Percentiles rank a stretch among this genome's conserved stretches.
These are phyloP conservation scores for Coniophora puteana DNA, from an alignment of 1,284 basidiomycete species.

Conservation along the genomic window DNA sequence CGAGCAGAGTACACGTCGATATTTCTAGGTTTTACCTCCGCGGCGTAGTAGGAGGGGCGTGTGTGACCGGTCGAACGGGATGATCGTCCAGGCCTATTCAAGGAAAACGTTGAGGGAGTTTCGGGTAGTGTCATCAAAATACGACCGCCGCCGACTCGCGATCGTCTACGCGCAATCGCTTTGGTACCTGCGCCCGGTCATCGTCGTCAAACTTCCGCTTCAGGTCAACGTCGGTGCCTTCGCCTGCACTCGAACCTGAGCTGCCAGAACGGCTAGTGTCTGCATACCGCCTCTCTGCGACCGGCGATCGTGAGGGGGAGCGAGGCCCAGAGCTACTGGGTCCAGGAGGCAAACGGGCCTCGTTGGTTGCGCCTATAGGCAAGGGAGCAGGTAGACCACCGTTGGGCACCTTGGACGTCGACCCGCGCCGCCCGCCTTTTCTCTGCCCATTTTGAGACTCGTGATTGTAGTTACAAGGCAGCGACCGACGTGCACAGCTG, in stretches of 20 bases:
- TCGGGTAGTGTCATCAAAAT: no score
- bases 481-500: slow-evolving; percentile 67
- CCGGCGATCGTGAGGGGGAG: slow-evolving; percentile 36
- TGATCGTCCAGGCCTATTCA: no score
- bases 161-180: slow-evolving; percentile 36
- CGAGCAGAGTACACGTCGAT: no score
- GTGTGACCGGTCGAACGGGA: no score
- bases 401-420: slow-evolving; percentile 39
- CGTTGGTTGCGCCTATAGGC: no score
- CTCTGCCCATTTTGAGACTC: slow-evolving; percentile 46
- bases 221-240: slow-evolving; percentile 28
- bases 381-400: no score
- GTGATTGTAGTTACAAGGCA: slow-evolving; percentile 76
- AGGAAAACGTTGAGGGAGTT: no score
- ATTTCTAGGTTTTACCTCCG: slow-evolving; percentile 26
- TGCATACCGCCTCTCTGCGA: slow-evolving; percentile 28
- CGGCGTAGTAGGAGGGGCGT: slow-evolving; percentile 16
- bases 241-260: no score
- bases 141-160: no score
- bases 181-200: slow-evolving; percentile 29
- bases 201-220: slow-evolving; percentile 35
- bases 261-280: no score
- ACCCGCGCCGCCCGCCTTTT: slow-evolving; percentile 44
- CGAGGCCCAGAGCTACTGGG: slow-evolving; percentile 53
- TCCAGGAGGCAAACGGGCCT: slow-evolving; percentile 31